Conservation (phyloP, 257 asterid genomes). For the Gentiana straminea region DNA sequence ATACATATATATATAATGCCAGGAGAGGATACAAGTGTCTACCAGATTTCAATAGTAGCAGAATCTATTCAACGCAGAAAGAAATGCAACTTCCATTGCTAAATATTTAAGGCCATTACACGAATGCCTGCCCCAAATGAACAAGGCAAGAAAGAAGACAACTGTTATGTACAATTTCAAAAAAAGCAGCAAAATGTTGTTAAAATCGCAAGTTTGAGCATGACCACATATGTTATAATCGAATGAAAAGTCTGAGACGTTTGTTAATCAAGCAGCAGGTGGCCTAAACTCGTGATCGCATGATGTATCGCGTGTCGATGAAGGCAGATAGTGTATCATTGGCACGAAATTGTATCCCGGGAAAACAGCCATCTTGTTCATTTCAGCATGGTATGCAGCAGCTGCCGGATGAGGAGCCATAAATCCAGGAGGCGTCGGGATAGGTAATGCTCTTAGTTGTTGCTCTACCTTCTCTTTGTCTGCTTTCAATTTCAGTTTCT, state of each 20-base stretch:
- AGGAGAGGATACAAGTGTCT: no score
- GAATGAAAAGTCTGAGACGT: constrained; percentile 5
- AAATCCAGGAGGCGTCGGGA: constrained; percentile 40
- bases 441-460: constrained; percentile 43
- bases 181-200: no score
- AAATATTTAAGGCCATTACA: no score
- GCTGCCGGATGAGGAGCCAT: constrained; percentile 52
- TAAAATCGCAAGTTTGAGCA: no score
- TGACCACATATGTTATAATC: no score
- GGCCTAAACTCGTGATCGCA: constrained; percentile 74
- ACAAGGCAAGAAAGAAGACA: no score
- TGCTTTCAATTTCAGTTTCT: constrained; percentile 58
- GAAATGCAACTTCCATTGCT: no score
- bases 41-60: no score
- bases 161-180: no score
- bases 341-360: constrained; percentile 70
- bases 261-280: constrained; percentile 59
- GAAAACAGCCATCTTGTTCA: constrained; percentile 59
- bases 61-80: no score
- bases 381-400: constrained; percentile 34
- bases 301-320: constrained; percentile 58
- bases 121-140: no score
- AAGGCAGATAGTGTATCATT: constrained; percentile 79
- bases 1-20: no score
- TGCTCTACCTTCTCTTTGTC: constrained; percentile 76